phyloP scores from a whole-genome alignment of 2,329 filamentous ascomycete species.

The Periconia digitata region DNA sequence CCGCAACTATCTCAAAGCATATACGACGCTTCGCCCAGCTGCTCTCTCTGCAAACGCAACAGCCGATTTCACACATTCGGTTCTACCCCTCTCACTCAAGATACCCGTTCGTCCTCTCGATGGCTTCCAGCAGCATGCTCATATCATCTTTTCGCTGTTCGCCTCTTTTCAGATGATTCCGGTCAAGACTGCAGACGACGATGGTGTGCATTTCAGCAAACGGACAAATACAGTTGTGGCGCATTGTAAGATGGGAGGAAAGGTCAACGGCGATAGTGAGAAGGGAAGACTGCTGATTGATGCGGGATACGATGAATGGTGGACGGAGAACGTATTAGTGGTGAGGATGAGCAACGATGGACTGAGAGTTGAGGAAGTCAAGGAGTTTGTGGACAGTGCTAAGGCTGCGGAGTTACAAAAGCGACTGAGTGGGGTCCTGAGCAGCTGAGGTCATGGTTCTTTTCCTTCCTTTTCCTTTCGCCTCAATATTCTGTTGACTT shows the following conservation, averaged over 20 bases:
- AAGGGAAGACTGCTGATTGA: constrained; percentile 18
- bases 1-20: constrained; percentile 41
- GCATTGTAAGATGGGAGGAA: constrained; percentile 31
- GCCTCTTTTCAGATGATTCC: constrained; percentile 46
- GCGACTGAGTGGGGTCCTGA: constrained; percentile 43
- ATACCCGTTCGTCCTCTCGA: constrained; percentile 41
- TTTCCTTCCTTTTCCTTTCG: background rate
- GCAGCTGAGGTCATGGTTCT: constrained; percentile 7
- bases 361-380: constrained; percentile 24
- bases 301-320: constrained; percentile 23
- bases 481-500: background rate
- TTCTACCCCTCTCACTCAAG: constrained; percentile 45
- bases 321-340: constrained; percentile 29
- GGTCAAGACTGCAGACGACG: constrained; percentile 36
- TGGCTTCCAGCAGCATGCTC: constrained; percentile 45
- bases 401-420: constrained; percentile 37
- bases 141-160: constrained; percentile 47
- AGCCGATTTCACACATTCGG: constrained; percentile 43
- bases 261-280: constrained; percentile 18
- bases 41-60: constrained; percentile 42
- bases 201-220: constrained; percentile 20
- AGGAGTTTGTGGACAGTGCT: constrained; percentile 48
- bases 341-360: constrained; percentile 26
- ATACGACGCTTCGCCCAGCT: constrained; percentile 44
- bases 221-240: constrained; percentile 41